Percentiles rank a stretch among this genome's conserved stretches.
phyloP scores from a whole-genome alignment of 345 rosid genomes.

The Melastoma malabathricum region DNA sequence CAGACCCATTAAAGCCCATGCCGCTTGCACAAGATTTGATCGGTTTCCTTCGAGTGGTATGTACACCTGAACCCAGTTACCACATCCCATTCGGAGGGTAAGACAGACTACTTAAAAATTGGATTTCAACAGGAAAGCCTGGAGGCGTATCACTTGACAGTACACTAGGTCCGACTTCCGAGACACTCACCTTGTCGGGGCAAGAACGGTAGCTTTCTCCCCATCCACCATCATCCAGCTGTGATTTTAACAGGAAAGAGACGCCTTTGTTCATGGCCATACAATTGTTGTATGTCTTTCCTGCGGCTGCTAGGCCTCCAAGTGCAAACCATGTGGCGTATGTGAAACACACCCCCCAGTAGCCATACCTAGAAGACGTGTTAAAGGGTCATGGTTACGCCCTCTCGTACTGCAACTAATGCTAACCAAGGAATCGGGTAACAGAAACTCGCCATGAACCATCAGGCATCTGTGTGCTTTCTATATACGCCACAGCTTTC shows the following conservation, averaged over 20 bases:
- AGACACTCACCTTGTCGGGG: conserved; percentile 24
- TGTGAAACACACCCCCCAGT: conserved; percentile 48
- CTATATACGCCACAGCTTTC: conserved; percentile 22
- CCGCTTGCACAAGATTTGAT: conserved; percentile 43
- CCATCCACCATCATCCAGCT: conserved; percentile 38
- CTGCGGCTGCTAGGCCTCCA: conserved; percentile 32
- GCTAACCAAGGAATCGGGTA: background rate
- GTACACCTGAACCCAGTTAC: conserved; percentile 14
- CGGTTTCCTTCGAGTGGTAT: conserved; percentile 28
- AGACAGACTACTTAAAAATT: too few species aligned
- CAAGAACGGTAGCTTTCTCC: conserved; percentile 48
- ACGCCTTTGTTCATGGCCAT: conserved; percentile 24
- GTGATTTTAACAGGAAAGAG: conserved; percentile 28
- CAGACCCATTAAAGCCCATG: conserved; percentile 36
- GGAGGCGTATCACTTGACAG: too few species aligned
- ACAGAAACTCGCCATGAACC: conserved; percentile 37
- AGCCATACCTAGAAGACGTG: conserved; percentile 25
- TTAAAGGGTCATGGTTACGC: background rate
- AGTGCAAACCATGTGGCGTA: conserved; percentile 38
- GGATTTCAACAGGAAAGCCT: too few species aligned
- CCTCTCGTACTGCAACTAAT: background rate
- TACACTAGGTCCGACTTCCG: too few species aligned
- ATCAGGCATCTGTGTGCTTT: conserved; percentile 26
- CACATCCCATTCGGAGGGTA: too few species aligned
- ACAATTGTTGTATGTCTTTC: conserved; percentile 25